phyloP scores from a whole-genome alignment of 1,284 basidiomycete species.

The Lignosus rhinocerotis region DNA sequence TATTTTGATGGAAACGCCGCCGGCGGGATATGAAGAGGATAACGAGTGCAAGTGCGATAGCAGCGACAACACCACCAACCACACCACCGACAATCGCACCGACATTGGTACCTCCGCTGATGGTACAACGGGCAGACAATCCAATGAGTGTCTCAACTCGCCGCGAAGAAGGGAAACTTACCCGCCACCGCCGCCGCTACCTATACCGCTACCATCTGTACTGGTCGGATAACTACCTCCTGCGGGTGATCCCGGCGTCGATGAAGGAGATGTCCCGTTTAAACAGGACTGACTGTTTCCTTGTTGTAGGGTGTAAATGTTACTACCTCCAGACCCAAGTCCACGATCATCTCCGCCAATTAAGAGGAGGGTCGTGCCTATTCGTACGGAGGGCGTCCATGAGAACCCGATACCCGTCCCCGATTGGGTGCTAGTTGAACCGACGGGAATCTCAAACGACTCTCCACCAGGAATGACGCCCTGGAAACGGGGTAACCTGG shows the following conservation, averaged over 20 bases:
- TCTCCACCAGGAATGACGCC: slow-evolving; percentile 79
- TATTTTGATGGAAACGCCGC: slow-evolving; percentile 36
- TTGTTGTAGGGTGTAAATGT: slow-evolving; percentile 50
- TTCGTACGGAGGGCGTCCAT: slow-evolving; percentile 66
- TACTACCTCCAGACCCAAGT: slow-evolving; percentile 67
- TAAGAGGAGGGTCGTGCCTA: slow-evolving; percentile 63
- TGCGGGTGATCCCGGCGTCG: slow-evolving; percentile 74
- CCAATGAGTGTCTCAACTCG: background rate
- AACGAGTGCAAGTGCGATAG: slow-evolving; percentile 45
- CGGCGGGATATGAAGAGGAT: slow-evolving; percentile 56
- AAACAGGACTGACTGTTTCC: slow-evolving; percentile 56
- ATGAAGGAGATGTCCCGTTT: slow-evolving; percentile 61
- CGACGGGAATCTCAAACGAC: slow-evolving; percentile 63
- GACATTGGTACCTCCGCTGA: slow-evolving; percentile 40
- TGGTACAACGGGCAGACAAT: background rate
- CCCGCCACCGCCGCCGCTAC: slow-evolving; percentile 17
- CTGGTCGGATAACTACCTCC: slow-evolving; percentile 71
- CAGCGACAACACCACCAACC: slow-evolving; percentile 56
- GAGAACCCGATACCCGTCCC: slow-evolving; percentile 59
- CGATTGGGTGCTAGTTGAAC: slow-evolving; percentile 40
- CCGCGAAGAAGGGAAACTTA: background rate
- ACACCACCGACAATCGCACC: slow-evolving; percentile 73
- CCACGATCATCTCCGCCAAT: slow-evolving; percentile 68
- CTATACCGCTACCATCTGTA: slow-evolving; percentile 32
- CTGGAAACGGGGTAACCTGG: slow-evolving; percentile 57